phyloP scores from a whole-genome alignment of 768 basidiomycete species.

The Boletus subparvulus region DNA sequence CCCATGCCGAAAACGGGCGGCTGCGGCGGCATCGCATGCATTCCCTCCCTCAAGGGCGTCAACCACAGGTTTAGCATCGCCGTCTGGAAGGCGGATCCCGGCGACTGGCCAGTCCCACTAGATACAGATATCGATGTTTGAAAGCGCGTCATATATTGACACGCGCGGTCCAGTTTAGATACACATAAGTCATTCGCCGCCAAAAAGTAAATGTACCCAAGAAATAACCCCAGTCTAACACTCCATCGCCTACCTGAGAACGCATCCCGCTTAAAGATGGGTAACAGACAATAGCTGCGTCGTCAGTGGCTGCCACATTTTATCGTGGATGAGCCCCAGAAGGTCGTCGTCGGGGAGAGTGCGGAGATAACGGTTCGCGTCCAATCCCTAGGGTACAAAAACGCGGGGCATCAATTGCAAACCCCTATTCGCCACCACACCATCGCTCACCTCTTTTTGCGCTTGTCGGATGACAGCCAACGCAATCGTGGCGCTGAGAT shows the following conservation, averaged over 20 bases:
- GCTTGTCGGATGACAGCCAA: slow-evolving; percentile 61
- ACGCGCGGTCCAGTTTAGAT: background rate
- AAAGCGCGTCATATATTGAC: background rate
- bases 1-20: slow-evolving; percentile 83
- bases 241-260: background rate
- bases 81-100: slow-evolving; percentile 50
- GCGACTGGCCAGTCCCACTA: slow-evolving; percentile 13
- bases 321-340: slow-evolving; percentile 48
- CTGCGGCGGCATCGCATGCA: slow-evolving; percentile 71
- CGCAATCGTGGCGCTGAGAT: slow-evolving; percentile 63
- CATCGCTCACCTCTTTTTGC: slow-evolving; percentile 54
- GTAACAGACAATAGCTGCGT: too few relatives aligned
- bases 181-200: background rate
- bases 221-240: background rate
- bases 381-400: slow-evolving; percentile 29
- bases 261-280: background rate
- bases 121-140: slow-evolving; percentile 31
- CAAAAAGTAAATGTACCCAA: background rate
- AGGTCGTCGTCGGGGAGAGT: slow-evolving; percentile 48
- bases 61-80: slow-evolving; percentile 86
- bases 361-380: slow-evolving; percentile 47
- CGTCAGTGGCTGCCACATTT: slow-evolving; percentile 39
- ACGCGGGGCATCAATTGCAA: background rate
- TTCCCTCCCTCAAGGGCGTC: slow-evolving; percentile 80
- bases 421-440: background rate